Conservation (phyloP, 2,329 filamentous ascomycete species). For the Neonectria sp. region DNA sequence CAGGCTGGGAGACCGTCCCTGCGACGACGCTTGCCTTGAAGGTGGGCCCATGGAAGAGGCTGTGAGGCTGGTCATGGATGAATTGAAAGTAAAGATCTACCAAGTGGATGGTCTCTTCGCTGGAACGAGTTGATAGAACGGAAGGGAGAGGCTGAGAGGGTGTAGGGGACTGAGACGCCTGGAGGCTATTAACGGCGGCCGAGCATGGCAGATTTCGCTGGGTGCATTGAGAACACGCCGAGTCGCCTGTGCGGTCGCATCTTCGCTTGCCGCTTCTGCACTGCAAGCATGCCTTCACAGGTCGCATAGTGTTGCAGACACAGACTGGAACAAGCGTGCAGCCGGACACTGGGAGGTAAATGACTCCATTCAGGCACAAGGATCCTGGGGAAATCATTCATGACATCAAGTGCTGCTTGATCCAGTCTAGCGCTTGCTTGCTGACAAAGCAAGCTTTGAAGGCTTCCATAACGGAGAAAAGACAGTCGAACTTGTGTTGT, state of each 20-base stretch:
- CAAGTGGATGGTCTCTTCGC: constrained; percentile 26
- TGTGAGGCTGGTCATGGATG: constrained; percentile 44
- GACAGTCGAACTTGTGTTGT: no score
- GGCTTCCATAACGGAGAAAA: no score
- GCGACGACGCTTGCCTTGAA: constrained; percentile 34
- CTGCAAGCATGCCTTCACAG: constrained; percentile 37
- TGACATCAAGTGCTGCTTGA: no score
- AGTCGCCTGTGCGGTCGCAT: constrained; percentile 29
- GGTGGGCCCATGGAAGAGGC: constrained; percentile 38
- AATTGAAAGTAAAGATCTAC: constrained; percentile 42
- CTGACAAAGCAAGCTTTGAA: no score
- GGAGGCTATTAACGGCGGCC: neutral
- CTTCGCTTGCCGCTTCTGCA: constrained; percentile 39
- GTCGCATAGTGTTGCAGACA: constrained; percentile 33
- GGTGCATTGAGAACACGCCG: constrained; percentile 33
- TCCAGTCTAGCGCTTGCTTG: no score
- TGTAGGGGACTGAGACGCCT: neutral
- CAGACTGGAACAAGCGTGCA: neutral
- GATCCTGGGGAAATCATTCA: no score
- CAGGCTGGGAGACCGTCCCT: constrained; percentile 28
- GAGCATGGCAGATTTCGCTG: constrained; percentile 37
- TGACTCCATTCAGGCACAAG: no score
- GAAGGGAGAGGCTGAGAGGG: fast-evolving
- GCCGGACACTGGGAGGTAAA: neutral
- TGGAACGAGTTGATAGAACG: neutral